These are phyloP conservation scores for Eustoma russellianum DNA, from an alignment of 257 asterid species.

Conservation along the genomic window DNA sequence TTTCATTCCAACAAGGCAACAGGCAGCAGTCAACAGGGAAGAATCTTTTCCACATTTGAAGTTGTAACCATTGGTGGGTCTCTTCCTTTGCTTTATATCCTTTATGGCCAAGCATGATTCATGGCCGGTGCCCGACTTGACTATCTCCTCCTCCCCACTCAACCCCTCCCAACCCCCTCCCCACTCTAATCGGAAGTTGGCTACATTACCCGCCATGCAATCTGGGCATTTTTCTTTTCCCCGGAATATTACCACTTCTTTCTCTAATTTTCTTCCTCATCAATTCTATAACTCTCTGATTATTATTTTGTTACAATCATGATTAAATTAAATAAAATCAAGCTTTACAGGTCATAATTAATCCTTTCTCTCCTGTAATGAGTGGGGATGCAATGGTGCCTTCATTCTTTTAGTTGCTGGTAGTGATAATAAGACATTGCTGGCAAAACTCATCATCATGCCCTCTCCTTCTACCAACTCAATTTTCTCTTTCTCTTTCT, in stretches of 20 bases:
- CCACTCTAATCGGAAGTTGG: conserved; percentile 9
- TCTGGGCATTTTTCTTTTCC: not conserved
- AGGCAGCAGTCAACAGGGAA: too few species aligned
- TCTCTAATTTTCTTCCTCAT: not conserved
- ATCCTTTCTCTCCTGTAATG: not conserved
- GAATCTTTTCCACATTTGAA: too few species aligned
- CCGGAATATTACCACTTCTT: not conserved
- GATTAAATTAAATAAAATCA: not conserved
- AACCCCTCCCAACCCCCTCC: not conserved
- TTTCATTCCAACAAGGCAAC: too few species aligned
- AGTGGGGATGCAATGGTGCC: conserved; percentile 11
- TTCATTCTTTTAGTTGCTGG: conserved; percentile 27
- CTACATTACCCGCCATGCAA: conserved; percentile 7
- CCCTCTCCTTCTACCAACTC: conserved; percentile 15
- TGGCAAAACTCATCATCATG: conserved; percentile 55
- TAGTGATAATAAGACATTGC: conserved; percentile 74
- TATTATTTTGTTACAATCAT: not conserved
- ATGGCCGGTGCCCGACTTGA: conserved; percentile 14
- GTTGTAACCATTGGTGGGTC: not conserved
- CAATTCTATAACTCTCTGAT: not conserved
- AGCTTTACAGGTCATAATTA: conserved; percentile 15
- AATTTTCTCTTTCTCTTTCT: conserved; percentile 16
- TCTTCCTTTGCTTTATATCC: not conserved
- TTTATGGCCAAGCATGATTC: conserved; percentile 1
- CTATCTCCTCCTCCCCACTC: not conserved